phyloP scores from a whole-genome alignment of 2,329 filamentous ascomycete species.

The Beauveria sp. region DNA sequence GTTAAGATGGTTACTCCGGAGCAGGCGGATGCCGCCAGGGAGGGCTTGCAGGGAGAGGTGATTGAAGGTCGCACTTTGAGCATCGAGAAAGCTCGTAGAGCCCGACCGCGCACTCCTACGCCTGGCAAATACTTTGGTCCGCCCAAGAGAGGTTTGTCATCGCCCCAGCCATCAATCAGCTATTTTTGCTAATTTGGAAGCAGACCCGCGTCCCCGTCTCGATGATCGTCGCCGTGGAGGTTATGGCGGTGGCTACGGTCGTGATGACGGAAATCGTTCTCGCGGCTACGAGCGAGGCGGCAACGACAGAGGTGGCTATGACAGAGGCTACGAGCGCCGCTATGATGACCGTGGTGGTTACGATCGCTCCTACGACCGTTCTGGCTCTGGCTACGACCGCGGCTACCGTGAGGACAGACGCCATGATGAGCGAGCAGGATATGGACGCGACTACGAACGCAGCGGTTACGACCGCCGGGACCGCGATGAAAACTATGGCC shows the following conservation, averaged over 20 bases:
- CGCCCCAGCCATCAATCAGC: not conserved
- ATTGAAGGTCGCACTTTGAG: slow-evolving; percentile 93
- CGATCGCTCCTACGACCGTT: slow-evolving; percentile 31
- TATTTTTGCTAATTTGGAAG: slow-evolving; percentile 3
- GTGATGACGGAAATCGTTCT: slow-evolving; percentile 39
- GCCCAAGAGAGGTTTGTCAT: slow-evolving; percentile 80
- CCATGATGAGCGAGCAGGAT: slow-evolving; percentile 24
- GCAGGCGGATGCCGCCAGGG: slow-evolving; percentile 93
- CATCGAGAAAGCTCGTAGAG: slow-evolving; percentile 97
- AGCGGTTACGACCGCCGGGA: slow-evolving; percentile 34
- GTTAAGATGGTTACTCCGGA: slow-evolving; percentile 97
- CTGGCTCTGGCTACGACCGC: slow-evolving; percentile 21
- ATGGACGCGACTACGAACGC: slow-evolving; percentile 49
- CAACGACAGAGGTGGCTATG: slow-evolving; percentile 33
- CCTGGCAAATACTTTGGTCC: slow-evolving; percentile 99
- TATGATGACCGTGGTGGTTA: slow-evolving; percentile 22
- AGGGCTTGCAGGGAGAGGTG: slow-evolving; percentile 88
- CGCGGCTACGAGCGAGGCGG: slow-evolving; percentile 34
- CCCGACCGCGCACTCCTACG: slow-evolving; percentile 88
- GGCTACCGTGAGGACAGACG: slow-evolving; percentile 29
- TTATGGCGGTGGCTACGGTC: slow-evolving; percentile 48
- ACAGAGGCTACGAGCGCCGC: slow-evolving; percentile 30
- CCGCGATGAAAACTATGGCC: slow-evolving; percentile 31
- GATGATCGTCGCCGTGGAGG: slow-evolving; percentile 60
- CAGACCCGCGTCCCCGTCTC: slow-evolving; percentile 36